These are phyloP conservation scores for Tuctoria greenei DNA, from an alignment of 176 grass and related monocot species.

Conservation along the genomic window DNA sequence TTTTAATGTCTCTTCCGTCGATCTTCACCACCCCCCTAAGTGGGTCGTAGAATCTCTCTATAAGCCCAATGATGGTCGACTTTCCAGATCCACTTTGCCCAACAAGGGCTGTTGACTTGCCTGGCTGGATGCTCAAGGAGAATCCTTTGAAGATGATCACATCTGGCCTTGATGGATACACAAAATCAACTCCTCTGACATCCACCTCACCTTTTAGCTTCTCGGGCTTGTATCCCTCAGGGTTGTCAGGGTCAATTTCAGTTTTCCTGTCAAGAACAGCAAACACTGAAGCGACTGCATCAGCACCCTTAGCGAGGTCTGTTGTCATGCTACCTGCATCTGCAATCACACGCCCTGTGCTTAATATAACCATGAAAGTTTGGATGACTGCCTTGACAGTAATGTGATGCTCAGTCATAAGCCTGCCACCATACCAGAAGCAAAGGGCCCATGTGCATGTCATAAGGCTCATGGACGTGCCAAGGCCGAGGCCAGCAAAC, in stretches of 20 bases:
- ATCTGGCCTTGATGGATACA: constrained; percentile 67
- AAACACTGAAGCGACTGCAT: constrained; percentile 80
- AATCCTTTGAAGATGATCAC: constrained; percentile 82
- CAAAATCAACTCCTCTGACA: constrained; percentile 69
- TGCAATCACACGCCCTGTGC: constrained; percentile 92
- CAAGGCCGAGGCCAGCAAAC: constrained; percentile 80
- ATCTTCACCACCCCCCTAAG: constrained; percentile 63
- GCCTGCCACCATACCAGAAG: constrained; percentile 91
- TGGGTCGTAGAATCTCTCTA: constrained; percentile 92
- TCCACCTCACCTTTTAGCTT: constrained; percentile 72
- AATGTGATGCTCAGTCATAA: constrained; percentile 60
- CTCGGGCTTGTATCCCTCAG: constrained; percentile 56
- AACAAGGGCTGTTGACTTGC: constrained; percentile 82
- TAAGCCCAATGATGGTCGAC: constrained; percentile 88
- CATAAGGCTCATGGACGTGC: constrained; percentile 83
- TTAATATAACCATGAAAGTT: constrained; percentile 93
- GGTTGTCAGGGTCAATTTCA: constrained; percentile 66
- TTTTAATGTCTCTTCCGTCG: constrained; percentile 66
- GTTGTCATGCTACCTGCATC: constrained; percentile 95
- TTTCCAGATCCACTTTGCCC: constrained; percentile 96
- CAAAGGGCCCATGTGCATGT: constrained; percentile 83
- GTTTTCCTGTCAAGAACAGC: constrained; percentile 76
- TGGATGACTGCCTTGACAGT: constrained; percentile 70
- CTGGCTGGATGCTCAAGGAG: constrained; percentile 68
- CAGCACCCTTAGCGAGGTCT: constrained; percentile 89